These are phyloP conservation scores for Cicer cuneatum DNA, from an alignment of 306 rosid species.

Conservation along the genomic window DNA sequence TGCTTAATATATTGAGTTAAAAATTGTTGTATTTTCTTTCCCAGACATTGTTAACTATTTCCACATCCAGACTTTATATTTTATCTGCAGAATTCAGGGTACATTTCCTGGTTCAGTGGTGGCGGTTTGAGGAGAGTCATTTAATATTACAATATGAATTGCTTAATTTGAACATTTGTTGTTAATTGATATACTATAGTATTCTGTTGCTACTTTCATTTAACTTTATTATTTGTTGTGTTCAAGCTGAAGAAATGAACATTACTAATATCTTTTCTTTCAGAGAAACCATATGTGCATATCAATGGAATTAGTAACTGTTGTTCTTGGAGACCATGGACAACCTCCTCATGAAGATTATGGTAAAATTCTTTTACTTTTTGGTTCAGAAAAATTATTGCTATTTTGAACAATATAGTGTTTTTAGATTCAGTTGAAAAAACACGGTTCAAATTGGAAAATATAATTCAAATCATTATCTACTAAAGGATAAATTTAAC, in stretches of 20 bases:
- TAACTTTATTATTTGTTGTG: slow-evolving; percentile 22
- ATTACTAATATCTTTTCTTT: slow-evolving; percentile 43
- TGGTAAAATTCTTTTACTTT: slow-evolving; percentile 55
- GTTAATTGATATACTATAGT: slow-evolving; percentile 12
- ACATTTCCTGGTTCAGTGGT: slow-evolving; percentile 31
- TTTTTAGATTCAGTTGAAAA: slow-evolving; percentile 32
- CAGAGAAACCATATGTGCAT: slow-evolving; percentile 85
- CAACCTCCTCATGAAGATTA: slow-evolving; percentile 94
- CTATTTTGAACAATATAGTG: slow-evolving; percentile 30
- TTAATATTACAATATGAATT: not conserved
- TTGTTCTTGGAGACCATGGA: slow-evolving; percentile 98
- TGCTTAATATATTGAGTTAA: slow-evolving; percentile 13
- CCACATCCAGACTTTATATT: not conserved
- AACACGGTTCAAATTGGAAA: not conserved
- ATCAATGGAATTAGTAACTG: slow-evolving; percentile 97
- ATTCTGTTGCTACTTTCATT: slow-evolving; percentile 24
- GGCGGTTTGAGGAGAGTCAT: slow-evolving; percentile 15
- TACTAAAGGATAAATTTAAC: slow-evolving; percentile 7
- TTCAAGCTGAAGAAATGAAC: slow-evolving; percentile 26
- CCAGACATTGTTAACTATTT: slow-evolving; percentile 11
- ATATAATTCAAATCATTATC: slow-evolving; percentile 20
- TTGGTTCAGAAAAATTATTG: slow-evolving; percentile 12
- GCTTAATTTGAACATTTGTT: slow-evolving; percentile 10
- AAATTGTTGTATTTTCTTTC: slow-evolving; percentile 25
- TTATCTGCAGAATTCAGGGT: slow-evolving; percentile 19